Base-by-base conservation (phyloP, 192 early-diverging fungal genomes). In the Mortierella antarctica region DNA sequence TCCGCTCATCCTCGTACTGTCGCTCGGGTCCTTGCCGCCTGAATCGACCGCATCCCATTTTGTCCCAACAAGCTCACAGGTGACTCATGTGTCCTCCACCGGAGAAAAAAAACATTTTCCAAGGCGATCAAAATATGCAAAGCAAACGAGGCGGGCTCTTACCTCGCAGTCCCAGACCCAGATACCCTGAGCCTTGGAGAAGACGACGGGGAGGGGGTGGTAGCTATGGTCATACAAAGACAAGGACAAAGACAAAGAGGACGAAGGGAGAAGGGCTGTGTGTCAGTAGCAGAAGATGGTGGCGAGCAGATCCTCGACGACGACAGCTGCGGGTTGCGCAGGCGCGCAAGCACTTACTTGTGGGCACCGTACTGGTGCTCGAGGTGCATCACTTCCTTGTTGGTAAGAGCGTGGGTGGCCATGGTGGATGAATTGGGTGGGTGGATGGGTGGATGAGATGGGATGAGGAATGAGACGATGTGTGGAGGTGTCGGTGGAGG, bases 141-240 rank as follows among this genome's bases (percentile, higher is more conserved):
- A 31, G 31, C 31, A 31, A 31, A 31, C 31, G 31, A 31, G 31
- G 31, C 31, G 31, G 31, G 31, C 31, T 31, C 31, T 31, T 72
- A 80, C 77, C 86, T 96, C 98, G 50, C 95, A 95, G 77, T 99
- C 98, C 92, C 93, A 96, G 58, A 99, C 96, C 84, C 93, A 90
- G 15, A 94, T 90, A 14, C 98, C 98, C 77, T 96, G 46, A 47
- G 91, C 98, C 63, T 89, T 89, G 70, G 91, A 79, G 78, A 98
- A 94, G 49, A 99, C 98, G 2, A 97, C 92, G 10, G 96, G 96
- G 47, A 99, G 86, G 23, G 98, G 98, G 83, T 99, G 98, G 84
- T 99, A 99, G 89, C 91, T 92, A 67, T 41, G 31, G 31, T 31
- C 31, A 31, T 1, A 31, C 1, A 3, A 31, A 31, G 31, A 31